phyloP scores from a whole-genome alignment of 2,329 filamentous ascomycete genomes.

The Mycosphaerella sp. region DNA sequence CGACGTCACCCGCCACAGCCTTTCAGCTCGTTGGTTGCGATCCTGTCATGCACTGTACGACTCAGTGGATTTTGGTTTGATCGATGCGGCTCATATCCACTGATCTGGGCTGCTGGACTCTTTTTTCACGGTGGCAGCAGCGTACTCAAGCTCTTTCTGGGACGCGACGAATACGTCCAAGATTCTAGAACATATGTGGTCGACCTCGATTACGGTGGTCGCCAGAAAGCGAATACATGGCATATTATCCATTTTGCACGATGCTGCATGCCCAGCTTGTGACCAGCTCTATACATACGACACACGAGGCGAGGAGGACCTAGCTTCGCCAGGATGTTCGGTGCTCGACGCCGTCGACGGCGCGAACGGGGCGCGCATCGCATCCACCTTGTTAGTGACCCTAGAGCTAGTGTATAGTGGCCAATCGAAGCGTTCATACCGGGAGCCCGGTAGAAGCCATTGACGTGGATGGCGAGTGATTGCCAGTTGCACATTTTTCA shows the following conservation, averaged over 20 bases:
- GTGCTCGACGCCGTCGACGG: not conserved
- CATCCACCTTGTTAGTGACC: not conserved
- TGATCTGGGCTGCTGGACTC: not conserved
- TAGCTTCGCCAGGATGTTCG: not conserved
- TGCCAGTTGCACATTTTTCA: not conserved
- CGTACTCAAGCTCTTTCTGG: not conserved
- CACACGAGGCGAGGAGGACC: not conserved
- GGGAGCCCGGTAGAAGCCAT: not conserved
- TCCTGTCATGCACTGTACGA: conserved; percentile 17
- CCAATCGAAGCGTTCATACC: not conserved
- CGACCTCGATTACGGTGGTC: not conserved
- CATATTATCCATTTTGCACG: not conserved
- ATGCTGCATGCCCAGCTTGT: not conserved
- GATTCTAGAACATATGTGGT: no score
- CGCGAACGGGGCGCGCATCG: not conserved
- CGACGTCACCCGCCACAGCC: conserved; percentile 17
- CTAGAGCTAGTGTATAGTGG: not conserved
- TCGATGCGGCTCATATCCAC: conserved; percentile 9
- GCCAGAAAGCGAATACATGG: not conserved
- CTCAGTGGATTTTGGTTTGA: conserved; percentile 20
- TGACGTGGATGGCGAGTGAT: not conserved
- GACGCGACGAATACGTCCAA: not conserved
- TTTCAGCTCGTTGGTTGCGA: conserved; percentile 7
- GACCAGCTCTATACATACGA: not conserved
- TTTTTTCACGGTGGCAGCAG: not conserved